Base-by-base conservation (phyloP, 2,329 filamentous ascomycete species). In the Claviceps citrina region DNA sequence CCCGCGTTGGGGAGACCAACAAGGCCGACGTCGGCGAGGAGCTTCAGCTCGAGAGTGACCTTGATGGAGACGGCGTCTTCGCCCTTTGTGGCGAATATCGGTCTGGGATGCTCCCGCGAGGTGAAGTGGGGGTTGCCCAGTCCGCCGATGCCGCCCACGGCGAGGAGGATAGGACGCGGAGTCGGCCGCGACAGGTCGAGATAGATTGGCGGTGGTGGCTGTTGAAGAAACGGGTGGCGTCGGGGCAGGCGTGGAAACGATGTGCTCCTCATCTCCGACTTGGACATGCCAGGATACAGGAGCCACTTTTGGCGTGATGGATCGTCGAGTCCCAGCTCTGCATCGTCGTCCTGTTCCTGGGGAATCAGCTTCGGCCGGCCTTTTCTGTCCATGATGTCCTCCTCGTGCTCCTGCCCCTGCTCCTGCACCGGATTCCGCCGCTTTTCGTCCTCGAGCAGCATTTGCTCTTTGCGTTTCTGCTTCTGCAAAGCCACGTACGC, bases 1-100 rank as follows among this genome's bases (percentile, higher is more conserved):
- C 91, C 91, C 4, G 89, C 91, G 57, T 98, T 98, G 1, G 91
- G 91, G 13, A 96, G 73, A 1, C 91, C 91, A 13, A 98, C 91
- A 2, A 98, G 71, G 0, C 91, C 91, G 7, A 98, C 81, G 59
- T 98, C 91, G 5, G 91, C 91, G 31, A 98, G 76, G 8, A 98
- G 73, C 66, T 95, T 96, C 45, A 98, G 71, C 58, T 98, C 91
- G 12, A 98, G 71, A 54, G 93, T 79, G 27, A 98, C 64, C 36
- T 79, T 77, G 53, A 98, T 67, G 30, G 74, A 78, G 51, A 91
- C 76, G 28, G 84, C 83, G 10, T 73, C 68, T 49, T 93, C 84
- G 31, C 91, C 91, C 49, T 78, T 82, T 1, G 86, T 94, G 5
- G 89, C 91, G 57, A 87, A 93, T 51, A 89, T 80, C 1, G 91